Conservation (phyloP, 805 yeast species). For the Metschnikowia peoriensis region DNA sequence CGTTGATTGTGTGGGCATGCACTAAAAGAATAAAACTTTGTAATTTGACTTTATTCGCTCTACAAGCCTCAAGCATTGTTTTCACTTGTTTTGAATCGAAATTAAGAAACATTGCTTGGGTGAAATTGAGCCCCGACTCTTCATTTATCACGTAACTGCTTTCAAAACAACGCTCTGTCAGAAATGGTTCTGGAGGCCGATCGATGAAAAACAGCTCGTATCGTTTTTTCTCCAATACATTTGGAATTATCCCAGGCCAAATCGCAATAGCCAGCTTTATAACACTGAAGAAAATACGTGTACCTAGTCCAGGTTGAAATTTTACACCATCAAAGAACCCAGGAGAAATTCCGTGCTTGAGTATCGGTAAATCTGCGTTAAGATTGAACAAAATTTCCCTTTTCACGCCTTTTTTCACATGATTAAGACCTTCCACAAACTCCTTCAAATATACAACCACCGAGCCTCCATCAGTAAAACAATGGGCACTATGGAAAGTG, state of each 20-base stretch:
- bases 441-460: slow-evolving; percentile 9
- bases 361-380: slow-evolving; percentile 3
- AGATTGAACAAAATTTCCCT: slow-evolving; percentile 1
- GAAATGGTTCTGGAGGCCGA: not conserved
- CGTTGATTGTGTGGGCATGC: slow-evolving; percentile 4
- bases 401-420: not conserved
- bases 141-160: not conserved
- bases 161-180: slow-evolving; percentile 4
- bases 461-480: slow-evolving; percentile 9
- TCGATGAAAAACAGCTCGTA: slow-evolving; percentile 4
- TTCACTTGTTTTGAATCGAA: not conserved
- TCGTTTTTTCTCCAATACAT: slow-evolving; percentile 4
- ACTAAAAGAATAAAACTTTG: slow-evolving; percentile 1
- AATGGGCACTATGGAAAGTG: slow-evolving; percentile 6
- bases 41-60: slow-evolving; percentile 3
- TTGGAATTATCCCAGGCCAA: not conserved
- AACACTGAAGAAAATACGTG: not conserved
- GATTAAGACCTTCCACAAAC: slow-evolving; percentile 7
- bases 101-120: not conserved
- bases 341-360: slow-evolving; percentile 5
- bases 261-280: not conserved
- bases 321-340: not conserved
- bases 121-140: slow-evolving; percentile 2
- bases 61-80: slow-evolving; percentile 1
- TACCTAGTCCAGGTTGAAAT: not conserved